These are phyloP conservation scores for Cylindrotheca closterium DNA, from an alignment of 108 stramenopile genomes.

Conservation along the genomic window DNA sequence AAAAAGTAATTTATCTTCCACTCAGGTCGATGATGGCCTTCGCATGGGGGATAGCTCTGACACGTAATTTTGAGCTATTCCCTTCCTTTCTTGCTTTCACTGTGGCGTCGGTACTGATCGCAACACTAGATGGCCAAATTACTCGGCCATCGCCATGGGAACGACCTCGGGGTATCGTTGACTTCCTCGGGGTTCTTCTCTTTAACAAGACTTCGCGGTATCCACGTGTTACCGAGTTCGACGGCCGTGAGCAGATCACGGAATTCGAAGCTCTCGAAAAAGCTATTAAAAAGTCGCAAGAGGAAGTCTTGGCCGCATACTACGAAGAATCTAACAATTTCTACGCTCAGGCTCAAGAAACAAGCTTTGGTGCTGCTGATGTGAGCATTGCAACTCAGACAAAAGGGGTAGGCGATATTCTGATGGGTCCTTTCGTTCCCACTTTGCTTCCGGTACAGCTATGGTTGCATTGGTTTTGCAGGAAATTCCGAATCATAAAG, in stretches of 20 bases:
- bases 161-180: conserved; percentile 16
- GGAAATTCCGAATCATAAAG: conserved; percentile 32
- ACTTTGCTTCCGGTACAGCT: conserved; percentile 51
- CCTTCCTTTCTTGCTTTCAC: conserved; percentile 18
- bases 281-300: conserved; percentile 2
- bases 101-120: conserved; percentile 27
- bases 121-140: conserved; percentile 12
- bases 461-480: conserved; percentile 30
- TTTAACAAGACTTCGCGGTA: conserved; percentile 15
- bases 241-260: conserved; percentile 15
- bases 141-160: conserved; percentile 13
- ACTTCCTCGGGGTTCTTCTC: conserved; percentile 15
- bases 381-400: conserved; percentile 13
- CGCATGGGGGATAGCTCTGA: conserved; percentile 20
- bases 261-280: conserved; percentile 8
- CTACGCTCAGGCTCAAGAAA: conserved; percentile 3
- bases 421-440: conserved; percentile 20
- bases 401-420: conserved; percentile 4
- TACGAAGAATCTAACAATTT: conserved; percentile 12
- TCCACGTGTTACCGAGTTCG: neutral
- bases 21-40: conserved; percentile 54
- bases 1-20: conserved; percentile 28
- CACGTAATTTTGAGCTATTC: conserved; percentile 18
- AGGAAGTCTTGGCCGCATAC: conserved; percentile 15
- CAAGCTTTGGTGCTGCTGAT: conserved; percentile 8